These are phyloP conservation scores for Colletotrichum sojae DNA, from an alignment of 2,329 filamentous ascomycete genomes.

Conservation along the genomic window DNA sequence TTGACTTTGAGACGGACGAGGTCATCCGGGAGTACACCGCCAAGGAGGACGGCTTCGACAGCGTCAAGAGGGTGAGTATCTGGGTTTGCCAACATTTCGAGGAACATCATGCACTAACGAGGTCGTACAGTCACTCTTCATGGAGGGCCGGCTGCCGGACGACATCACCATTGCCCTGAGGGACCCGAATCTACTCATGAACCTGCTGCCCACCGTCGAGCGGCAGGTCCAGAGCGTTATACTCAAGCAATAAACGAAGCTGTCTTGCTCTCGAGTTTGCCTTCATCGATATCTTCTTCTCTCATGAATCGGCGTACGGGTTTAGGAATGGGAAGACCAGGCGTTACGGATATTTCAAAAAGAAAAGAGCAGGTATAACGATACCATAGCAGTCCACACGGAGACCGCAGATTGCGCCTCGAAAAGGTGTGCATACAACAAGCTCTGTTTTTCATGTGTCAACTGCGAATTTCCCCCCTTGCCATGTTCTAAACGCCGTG, in stretches of 20 bases:
- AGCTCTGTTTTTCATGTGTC: slow-evolving; percentile 11
- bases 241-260: slow-evolving; percentile 20
- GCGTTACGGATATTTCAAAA: slow-evolving; percentile 34
- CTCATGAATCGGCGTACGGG: slow-evolving; percentile 21
- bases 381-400: slow-evolving; percentile 7
- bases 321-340: neutral
- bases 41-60: slow-evolving; percentile 86
- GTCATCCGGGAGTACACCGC: slow-evolving; percentile 92
- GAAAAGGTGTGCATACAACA: slow-evolving; percentile 7
- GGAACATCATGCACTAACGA: slow-evolving; percentile 41
- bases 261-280: no score
- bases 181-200: slow-evolving; percentile 82
- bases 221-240: slow-evolving; percentile 69
- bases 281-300: neutral
- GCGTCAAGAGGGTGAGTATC: slow-evolving; percentile 74
- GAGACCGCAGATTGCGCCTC: neutral
- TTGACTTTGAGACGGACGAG: slow-evolving; percentile 85
- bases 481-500: slow-evolving; percentile 12
- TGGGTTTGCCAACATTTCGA: neutral
- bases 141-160: slow-evolving; percentile 71
- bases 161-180: slow-evolving; percentile 83
- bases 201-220: slow-evolving; percentile 79
- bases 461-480: slow-evolving; percentile 8
- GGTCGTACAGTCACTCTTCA: slow-evolving; percentile 60
- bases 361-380: slow-evolving; percentile 23